phyloP scores from a whole-genome alignment of 352 stramenopile genomes.

The Phytophthora pseudosyringae region DNA sequence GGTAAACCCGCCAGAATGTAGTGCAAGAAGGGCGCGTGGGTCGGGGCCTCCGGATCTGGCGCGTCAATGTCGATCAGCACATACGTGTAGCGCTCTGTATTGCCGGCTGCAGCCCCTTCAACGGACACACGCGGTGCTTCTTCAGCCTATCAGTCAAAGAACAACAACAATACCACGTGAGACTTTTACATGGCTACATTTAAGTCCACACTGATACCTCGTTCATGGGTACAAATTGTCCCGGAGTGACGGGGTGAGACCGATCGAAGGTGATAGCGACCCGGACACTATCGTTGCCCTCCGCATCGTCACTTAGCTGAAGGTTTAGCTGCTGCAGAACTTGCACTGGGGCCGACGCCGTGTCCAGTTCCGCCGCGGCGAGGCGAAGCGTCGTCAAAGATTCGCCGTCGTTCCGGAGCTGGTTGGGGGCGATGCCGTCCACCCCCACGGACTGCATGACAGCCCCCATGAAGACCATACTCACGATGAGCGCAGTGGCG shows the following conservation, averaged over 20 bases:
- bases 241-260: slow-evolving; percentile 21
- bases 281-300: slow-evolving; percentile 7
- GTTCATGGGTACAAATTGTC: slow-evolving; percentile 44
- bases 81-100: slow-evolving; percentile 53
- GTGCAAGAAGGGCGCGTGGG: slow-evolving; percentile 74
- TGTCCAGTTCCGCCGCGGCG: slow-evolving; percentile 3
- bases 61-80: slow-evolving; percentile 79
- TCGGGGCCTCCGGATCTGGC: slow-evolving; percentile 52
- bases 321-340: slow-evolving; percentile 24
- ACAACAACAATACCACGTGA: not conserved
- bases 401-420: slow-evolving; percentile 6
- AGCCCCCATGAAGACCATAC: slow-evolving; percentile 40
- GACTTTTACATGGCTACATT: slow-evolving; percentile 8
- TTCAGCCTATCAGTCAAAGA: slow-evolving; percentile 29
- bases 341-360: slow-evolving; percentile 2
- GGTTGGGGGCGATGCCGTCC: slow-evolving; percentile 15
- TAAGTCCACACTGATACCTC: slow-evolving; percentile 26
- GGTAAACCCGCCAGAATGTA: slow-evolving; percentile 55
- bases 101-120: slow-evolving; percentile 7
- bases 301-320: slow-evolving; percentile 16
- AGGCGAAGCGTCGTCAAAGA: slow-evolving; percentile 24
- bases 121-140: slow-evolving; percentile 42
- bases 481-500: slow-evolving; percentile 41
- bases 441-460: slow-evolving; percentile 43
- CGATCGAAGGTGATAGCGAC: slow-evolving; percentile 40